Evolutionary conservation across 306 rosid genomes (phyloP), one percentile per base, ranked within the genome.

Genomic region (Fagus crenata): DNA sequence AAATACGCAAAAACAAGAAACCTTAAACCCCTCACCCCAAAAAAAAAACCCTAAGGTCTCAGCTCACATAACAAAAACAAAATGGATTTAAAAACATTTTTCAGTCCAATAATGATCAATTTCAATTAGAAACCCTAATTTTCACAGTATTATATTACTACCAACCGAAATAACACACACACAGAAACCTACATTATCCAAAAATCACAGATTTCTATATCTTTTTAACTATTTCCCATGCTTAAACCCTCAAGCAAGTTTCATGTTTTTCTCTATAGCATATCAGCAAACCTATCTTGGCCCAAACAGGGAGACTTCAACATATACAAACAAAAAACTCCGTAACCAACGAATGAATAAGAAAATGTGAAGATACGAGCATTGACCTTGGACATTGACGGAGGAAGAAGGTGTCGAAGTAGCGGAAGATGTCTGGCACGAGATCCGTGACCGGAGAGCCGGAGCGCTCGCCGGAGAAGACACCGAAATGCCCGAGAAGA

Each of bases 361-460:
- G 9, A 28, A 3, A 60, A 3, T 37, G 14, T 3, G 40, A 53
- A 70, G 28, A 22, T 33, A 11, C 7, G 28, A 59, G 51, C 2
- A 67, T 42, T 49, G 46, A 83, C 85, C 87, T 82, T 78, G 78
- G 75, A 64, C 83, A 36, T 54, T 56, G 36, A 67, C 78, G 28
- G 90, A 33, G 2, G 89, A 73, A 12, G 87, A 69, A 41, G 83
- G 81, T 17, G 86, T 58, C 65, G 84, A 54, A 53, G 82, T 67
- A 2, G 84, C 63, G 12, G 90, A 43, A 56, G 87, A 65, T 75
- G 80, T 73, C 78, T 77, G 87, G 84, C 92, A 92, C 28, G 91
- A 80, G 43, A 92, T 73, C 69, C 67, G 75, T 67, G 81, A 77
- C 18, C 84, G 85, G 56, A 53, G 78, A 67, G 68, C 42, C 58